Percentiles rank a stretch among this genome's conserved stretches.
These are phyloP conservation scores for Podila verticillata DNA, from an alignment of 192 early-diverging fungal genomes.

Conservation along the genomic window DNA sequence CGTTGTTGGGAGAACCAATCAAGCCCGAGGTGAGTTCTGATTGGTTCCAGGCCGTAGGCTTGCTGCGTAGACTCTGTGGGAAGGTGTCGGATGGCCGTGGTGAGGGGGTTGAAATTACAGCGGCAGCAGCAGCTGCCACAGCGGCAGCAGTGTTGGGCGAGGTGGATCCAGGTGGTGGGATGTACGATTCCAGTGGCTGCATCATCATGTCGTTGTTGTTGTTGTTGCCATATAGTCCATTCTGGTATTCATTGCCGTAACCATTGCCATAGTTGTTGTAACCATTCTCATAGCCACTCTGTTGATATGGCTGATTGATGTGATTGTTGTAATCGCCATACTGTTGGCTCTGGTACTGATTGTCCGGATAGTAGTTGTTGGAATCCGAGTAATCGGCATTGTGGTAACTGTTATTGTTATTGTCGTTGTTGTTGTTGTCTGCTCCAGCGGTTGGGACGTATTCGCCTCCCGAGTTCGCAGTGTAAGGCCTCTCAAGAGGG, in stretches of 20 bases:
- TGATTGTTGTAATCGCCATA: conserved; percentile 19
- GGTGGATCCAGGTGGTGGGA: conserved; percentile 20
- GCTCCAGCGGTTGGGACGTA: neutral
- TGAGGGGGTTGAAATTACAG: neutral
- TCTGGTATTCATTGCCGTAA: conserved; percentile 1
- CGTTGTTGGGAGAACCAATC: conserved; percentile 5
- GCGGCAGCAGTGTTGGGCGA: neutral
- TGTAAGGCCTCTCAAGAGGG: neutral
- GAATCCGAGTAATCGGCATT: conserved; percentile 18
- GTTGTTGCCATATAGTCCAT: neutral
- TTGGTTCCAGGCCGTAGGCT: conserved; percentile 23
- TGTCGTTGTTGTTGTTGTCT: too few relatives aligned
- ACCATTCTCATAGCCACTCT: neutral
- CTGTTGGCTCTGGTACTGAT: conserved; percentile 10
- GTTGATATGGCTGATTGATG: conserved; percentile 15
- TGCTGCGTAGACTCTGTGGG: conserved; percentile 42
- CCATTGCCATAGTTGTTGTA: conserved; percentile 5
- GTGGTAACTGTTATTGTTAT: conserved; percentile 13
- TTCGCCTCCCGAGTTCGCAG: neutral
- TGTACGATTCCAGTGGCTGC: conserved; percentile 22
- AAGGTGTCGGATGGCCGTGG: conserved; percentile 30
- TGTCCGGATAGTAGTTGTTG: conserved; percentile 16
- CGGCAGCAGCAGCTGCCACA: neutral
- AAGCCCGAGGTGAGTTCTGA: conserved; percentile 12
- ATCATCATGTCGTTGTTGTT: conserved; percentile 14